phyloP scores from a whole-genome alignment of 164 flowering plant species.

The Akebia trifoliata region DNA sequence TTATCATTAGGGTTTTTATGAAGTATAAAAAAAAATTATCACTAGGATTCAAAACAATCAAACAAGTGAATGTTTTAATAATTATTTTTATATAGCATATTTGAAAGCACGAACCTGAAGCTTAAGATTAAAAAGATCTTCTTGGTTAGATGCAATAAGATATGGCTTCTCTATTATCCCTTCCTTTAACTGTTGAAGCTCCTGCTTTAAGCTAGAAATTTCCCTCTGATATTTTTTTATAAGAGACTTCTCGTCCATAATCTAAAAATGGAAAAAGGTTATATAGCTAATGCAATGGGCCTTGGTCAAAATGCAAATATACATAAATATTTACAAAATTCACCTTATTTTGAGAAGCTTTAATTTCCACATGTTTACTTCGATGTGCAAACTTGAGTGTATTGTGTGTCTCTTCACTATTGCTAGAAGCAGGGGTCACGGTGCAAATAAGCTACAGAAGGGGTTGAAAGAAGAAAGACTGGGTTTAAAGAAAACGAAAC shows the following conservation, averaged over 20 bases:
- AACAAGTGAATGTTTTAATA: too few relatives aligned
- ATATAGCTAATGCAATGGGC: neutral
- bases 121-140: constrained; percentile 68
- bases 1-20: too few relatives aligned
- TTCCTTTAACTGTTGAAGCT: constrained; percentile 62
- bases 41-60: too few relatives aligned
- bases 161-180: constrained; percentile 56
- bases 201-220: constrained; percentile 63
- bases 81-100: too few relatives aligned
- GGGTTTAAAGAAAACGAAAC: neutral
- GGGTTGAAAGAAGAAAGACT: neutral
- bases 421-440: constrained; percentile 84
- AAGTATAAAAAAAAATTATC: too few relatives aligned
- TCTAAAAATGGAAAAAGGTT: constrained; percentile 30
- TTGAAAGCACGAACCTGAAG: constrained; percentile 56
- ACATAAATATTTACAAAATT: constrained; percentile 2
- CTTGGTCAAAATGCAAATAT: constrained; percentile 2
- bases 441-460: constrained; percentile 72
- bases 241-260: constrained; percentile 85
- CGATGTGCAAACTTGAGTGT: constrained; percentile 80
- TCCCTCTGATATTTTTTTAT: constrained; percentile 82
- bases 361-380: constrained; percentile 68
- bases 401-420: constrained; percentile 78
- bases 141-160: constrained; percentile 41
- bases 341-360: constrained; percentile 83